Percentiles rank a stretch among this genome's conserved stretches.
Evolutionary conservation across 2,329 filamentous ascomycete species (phyloP).

Genomic region (Dryadomyces quercivorus): DNA sequence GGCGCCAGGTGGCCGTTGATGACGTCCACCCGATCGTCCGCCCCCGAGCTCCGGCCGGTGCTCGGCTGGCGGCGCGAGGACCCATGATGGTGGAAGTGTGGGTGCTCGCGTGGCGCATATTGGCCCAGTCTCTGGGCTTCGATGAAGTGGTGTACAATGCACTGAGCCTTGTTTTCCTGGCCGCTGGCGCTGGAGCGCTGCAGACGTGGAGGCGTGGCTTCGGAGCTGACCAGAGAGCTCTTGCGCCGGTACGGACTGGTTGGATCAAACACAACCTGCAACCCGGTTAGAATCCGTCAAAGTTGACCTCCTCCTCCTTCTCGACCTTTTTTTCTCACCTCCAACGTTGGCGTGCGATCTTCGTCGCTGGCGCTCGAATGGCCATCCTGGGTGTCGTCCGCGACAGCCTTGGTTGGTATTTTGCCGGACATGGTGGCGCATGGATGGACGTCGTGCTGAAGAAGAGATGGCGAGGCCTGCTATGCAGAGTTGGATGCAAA

Average conservation of each 20-base stretch:
- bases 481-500: neutral
- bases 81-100: neutral
- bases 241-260: conserved; percentile 51
- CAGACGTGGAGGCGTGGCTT: conserved; percentile 26
- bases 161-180: conserved; percentile 34
- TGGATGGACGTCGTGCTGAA: too few species aligned
- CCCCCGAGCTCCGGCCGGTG: neutral
- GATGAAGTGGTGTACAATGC: conserved; percentile 53
- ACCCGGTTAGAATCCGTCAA: too few species aligned
- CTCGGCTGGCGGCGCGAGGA: neutral
- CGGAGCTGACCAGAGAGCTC: conserved; percentile 47
- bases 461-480: too few species aligned
- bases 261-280: conserved; percentile 52
- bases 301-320: neutral
- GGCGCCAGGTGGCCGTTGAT: conserved; percentile 16
- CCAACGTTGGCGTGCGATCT: conserved; percentile 32
- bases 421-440: neutral
- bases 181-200: conserved; percentile 12
- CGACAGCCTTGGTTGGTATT: neutral
- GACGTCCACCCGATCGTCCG: neutral
- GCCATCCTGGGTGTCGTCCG: conserved; percentile 19
- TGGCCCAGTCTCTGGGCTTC: conserved; percentile 37
- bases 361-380: conserved; percentile 37
- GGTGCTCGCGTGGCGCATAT: conserved; percentile 8
- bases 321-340: conserved; percentile 27